Evolutionary conservation across 805 yeast genomes (phyloP), one percentile per base, ranked within the genome.

Genomic region (Suhomyces pyralidae): DNA sequence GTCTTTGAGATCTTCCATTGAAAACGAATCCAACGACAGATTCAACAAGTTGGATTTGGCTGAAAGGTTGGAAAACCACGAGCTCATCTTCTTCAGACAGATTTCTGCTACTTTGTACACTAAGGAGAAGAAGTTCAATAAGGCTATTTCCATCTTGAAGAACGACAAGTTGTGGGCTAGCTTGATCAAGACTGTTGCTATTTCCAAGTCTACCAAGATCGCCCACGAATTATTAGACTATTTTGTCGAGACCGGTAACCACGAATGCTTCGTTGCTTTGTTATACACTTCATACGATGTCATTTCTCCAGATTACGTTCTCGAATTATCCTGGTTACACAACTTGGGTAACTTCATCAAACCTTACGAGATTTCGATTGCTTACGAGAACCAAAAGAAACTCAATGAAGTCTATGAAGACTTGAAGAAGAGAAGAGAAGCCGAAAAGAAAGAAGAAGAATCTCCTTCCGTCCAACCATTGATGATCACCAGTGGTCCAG

Each of bases 231-330:
- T 90, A 58, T 76, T 94, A 68, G 81, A 86, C 50, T 94, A 93
- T 76, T 94, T 94, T 70, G 97, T 94, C 55, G 97, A 93, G 63
- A 90, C 96, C 40, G 98, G 97, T 61, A 94, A 94, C 76, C 90
- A 86, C 71, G 99, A 94, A 77, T 89, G 97, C 63, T 88, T 90
- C 67, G 87, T 91, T 63, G 97, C 97, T 5, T 82, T 92, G 55
- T 79, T 94, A 65, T 94, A 86, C 74, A 77, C 90, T 5, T 89
- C 96, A 64, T 94, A 94, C 70, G 88, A 86, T 49, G 76, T 86
- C 64, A 78, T 94, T 59, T 82, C 83, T 50, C 84, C 83, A 59
- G 99, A 94, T 65, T 85, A 85, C 63, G 97, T 93, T 19, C 72
- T 87, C 60, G 99, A 94, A 70, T 75, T 91, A 59, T 80, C 96